These are phyloP conservation scores for Chlamydomonas applanata DNA, from an alignment of 139 green algal genomes.

Conservation along the genomic window DNA sequence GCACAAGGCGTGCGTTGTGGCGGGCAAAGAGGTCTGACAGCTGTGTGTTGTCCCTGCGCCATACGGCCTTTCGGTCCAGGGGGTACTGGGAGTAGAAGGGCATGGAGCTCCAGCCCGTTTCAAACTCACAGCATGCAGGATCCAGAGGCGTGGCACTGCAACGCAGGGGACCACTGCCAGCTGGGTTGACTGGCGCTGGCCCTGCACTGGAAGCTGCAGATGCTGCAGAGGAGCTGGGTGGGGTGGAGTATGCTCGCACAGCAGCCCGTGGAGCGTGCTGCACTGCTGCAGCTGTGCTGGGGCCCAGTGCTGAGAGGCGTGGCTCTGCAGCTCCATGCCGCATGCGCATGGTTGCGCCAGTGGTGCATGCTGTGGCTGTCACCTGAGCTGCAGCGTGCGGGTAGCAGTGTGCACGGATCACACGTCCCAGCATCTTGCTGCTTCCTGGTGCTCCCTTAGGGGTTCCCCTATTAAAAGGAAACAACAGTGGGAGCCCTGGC, in stretches of 20 bases:
- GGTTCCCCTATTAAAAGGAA: no score
- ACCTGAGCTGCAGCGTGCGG: no score
- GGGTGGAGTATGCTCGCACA: neutral
- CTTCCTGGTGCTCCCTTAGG: no score
- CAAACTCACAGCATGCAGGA: no score
- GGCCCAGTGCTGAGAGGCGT: no score
- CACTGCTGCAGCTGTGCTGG: no score
- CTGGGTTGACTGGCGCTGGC: neutral
- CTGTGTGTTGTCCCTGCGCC: neutral
- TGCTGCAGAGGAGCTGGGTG: neutral
- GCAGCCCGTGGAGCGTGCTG: no score
- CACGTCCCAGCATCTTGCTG: no score
- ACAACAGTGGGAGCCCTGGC: no score
- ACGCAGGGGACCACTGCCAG: neutral
- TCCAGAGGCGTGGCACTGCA: neutral
- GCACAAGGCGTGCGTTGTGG: neutral
- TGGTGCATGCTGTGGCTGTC: neutral
- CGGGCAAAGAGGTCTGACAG: neutral
- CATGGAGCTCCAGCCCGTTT: neutral
- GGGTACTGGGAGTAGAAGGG: slow-evolving; percentile 1
- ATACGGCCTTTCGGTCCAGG: neutral
- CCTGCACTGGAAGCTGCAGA: neutral
- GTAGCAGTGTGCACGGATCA: no score
- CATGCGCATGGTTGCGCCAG: no score
- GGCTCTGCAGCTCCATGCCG: no score